Percentiles rank a stretch among this genome's conserved stretches.
Evolutionary conservation across 495 filamentous ascomycete genomes (phyloP).

Genomic region (Hypoxylon lienhwacheense): DNA sequence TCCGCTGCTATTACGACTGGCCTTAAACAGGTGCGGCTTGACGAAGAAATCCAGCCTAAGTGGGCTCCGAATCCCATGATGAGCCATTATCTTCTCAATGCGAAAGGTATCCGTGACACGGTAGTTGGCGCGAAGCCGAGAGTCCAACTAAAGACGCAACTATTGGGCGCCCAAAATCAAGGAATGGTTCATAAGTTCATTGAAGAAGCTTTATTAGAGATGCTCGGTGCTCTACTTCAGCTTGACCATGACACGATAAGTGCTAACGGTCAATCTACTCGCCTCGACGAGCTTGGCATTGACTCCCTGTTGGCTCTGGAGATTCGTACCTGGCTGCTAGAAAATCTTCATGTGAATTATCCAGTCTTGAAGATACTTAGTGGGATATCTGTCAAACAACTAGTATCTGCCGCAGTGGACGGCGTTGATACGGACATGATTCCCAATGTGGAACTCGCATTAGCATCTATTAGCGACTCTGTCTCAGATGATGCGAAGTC

Average conservation of each 20-base stretch:
- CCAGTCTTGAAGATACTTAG: constrained; percentile 55
- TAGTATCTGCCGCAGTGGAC: not conserved
- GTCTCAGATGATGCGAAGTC: no score
- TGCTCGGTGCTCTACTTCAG: not conserved
- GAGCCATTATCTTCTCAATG: constrained; percentile 36
- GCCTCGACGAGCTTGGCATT: constrained; percentile 9
- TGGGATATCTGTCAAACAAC: constrained; percentile 35
- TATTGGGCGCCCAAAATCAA: not conserved
- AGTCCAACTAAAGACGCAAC: not conserved
- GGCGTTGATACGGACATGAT: not conserved
- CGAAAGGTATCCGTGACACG: not conserved
- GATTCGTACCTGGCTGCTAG: constrained; percentile 48
- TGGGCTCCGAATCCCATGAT: constrained; percentile 45
- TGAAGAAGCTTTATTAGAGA: not conserved
- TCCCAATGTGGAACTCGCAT: no score
- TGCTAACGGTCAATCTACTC: not conserved
- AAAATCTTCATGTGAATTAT: constrained; percentile 44
- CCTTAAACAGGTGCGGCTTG: constrained; percentile 10
- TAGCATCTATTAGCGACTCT: no score
- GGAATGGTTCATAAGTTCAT: constrained; percentile 19
- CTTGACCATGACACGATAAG: not conserved
- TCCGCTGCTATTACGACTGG: constrained; percentile 5
- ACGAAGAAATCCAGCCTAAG: constrained; percentile 43
- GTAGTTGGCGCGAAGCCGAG: not conserved
- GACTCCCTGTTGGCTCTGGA: constrained; percentile 45